Conservation (phyloP, 176 grass and related monocot species). For the Eremochloa ophiuroides region DNA sequence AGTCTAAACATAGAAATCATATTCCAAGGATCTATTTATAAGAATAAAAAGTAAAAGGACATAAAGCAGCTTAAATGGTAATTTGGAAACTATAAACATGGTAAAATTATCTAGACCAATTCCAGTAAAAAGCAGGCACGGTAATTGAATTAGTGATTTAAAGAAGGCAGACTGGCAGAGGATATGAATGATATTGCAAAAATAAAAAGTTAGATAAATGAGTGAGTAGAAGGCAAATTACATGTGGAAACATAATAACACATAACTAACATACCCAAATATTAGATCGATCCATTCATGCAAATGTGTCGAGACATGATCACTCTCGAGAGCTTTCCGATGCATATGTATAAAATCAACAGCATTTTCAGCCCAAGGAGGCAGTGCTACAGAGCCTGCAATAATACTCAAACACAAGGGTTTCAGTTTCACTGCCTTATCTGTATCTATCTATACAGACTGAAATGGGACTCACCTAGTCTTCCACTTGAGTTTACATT, state of each 20-base stretch:
- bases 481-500: slow-evolving; percentile 57
- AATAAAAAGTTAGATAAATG: background rate
- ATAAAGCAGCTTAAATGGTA: background rate
- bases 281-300: slow-evolving; percentile 98
- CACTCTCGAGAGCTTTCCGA: slow-evolving; percentile 88
- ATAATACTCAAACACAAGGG: slow-evolving; percentile 10
- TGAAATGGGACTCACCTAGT: slow-evolving; percentile 49
- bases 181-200: slow-evolving; percentile 18
- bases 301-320: slow-evolving; percentile 82
- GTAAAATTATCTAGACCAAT: background rate
- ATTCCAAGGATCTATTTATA: slow-evolving; percentile 8
- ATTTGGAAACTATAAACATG: slow-evolving; percentile 11
- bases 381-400: slow-evolving; percentile 79
- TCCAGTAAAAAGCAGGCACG: background rate
- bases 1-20: slow-evolving; percentile 1
- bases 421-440: slow-evolving; percentile 12
- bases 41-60: background rate
- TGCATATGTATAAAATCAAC: slow-evolving; percentile 97
- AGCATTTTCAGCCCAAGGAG: slow-evolving; percentile 87
- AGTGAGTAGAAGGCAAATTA: slow-evolving; percentile 20
- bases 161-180: background rate
- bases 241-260: slow-evolving; percentile 16
- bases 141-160: background rate
- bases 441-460: background rate
- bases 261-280: slow-evolving; percentile 71